These are phyloP conservation scores for Celoporthe dispersa DNA, from an alignment of 2,329 filamentous ascomycete species.

Conservation along the genomic window DNA sequence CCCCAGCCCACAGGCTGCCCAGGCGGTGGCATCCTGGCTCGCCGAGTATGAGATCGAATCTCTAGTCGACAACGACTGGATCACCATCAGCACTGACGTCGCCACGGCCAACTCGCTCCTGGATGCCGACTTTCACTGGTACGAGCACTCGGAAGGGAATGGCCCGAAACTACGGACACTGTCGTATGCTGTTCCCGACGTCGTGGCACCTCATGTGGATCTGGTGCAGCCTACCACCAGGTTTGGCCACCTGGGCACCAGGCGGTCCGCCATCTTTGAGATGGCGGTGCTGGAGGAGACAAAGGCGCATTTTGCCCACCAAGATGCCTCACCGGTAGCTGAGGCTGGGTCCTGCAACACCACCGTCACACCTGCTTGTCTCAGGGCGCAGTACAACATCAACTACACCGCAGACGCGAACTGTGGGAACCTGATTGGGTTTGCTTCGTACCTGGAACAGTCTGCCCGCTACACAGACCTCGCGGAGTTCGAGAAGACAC, in stretches of 20 bases:
- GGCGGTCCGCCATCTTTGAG: conserved; percentile 46
- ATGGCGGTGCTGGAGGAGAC: conserved; percentile 36
- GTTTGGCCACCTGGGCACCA: conserved; percentile 56
- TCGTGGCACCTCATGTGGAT: conserved; percentile 58
- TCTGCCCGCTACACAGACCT: conserved; percentile 56
- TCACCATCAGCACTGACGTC: conserved; percentile 60
- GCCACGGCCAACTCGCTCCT: conserved; percentile 59
- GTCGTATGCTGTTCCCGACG: conserved; percentile 64
- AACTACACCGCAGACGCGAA: conserved; percentile 41
- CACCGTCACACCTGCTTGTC: conserved; percentile 51
- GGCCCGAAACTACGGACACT: conserved; percentile 54
- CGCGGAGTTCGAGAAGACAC: conserved; percentile 52
- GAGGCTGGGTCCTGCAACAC: conserved; percentile 42
- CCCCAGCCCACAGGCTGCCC: conserved; percentile 52
- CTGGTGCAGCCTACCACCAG: conserved; percentile 69
- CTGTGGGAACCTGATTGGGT: conserved; percentile 40
- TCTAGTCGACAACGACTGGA: conserved; percentile 61
- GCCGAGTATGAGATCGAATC: conserved; percentile 50
- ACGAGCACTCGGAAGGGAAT: conserved; percentile 49
- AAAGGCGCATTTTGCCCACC: conserved; percentile 7
- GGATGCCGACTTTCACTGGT: conserved; percentile 61
- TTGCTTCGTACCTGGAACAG: conserved; percentile 51
- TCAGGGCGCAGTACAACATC: conserved; percentile 54
- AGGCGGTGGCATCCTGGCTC: conserved; percentile 61
- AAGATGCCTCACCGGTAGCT: background rate